Conservation (phyloP, 2,329 filamentous ascomycete species). For the Claviceps humidiphila region DNA sequence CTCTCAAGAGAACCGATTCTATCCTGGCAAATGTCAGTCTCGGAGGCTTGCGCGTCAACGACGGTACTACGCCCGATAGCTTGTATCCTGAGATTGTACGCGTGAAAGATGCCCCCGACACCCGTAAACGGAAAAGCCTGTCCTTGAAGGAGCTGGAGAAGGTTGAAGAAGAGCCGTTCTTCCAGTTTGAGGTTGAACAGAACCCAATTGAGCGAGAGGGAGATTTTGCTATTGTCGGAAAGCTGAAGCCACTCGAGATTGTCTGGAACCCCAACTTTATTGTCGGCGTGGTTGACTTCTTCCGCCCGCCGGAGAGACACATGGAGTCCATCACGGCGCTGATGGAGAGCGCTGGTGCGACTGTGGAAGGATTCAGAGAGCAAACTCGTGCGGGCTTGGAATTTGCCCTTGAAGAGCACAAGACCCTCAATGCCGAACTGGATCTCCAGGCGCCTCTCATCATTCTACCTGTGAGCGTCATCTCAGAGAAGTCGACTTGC, state of each 20-base stretch:
- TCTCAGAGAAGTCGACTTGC: constrained; percentile 65
- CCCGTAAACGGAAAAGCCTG: constrained; percentile 31
- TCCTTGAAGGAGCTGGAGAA: constrained; percentile 41
- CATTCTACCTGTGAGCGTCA: constrained; percentile 90
- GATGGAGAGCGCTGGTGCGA: constrained; percentile 90
- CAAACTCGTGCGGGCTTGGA: constrained; percentile 93
- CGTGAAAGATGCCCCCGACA: constrained; percentile 70
- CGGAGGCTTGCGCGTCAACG: constrained; percentile 84
- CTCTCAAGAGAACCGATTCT: constrained; percentile 81
- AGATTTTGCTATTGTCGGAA: constrained; percentile 79
- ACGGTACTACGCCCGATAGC: constrained; percentile 84
- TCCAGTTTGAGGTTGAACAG: constrained; percentile 83
- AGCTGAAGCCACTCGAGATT: constrained; percentile 89
- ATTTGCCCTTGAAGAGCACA: constrained; percentile 94
- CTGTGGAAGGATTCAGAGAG: constrained; percentile 85
- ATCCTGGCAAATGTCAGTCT: constrained; percentile 80
- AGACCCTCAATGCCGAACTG: constrained; percentile 90
- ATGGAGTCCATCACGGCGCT: constrained; percentile 97
- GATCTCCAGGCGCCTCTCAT: constrained; percentile 93
- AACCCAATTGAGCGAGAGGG: constrained; percentile 88
- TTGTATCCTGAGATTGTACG: constrained; percentile 90
- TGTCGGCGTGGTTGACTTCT: constrained; percentile 84
- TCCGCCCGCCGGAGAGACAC: constrained; percentile 87
- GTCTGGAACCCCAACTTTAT: constrained; percentile 95
- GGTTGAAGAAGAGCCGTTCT: constrained; percentile 60